Evolutionary conservation across 805 yeast genomes (phyloP).

Genomic region (Sugiyamaella americana): DNA sequence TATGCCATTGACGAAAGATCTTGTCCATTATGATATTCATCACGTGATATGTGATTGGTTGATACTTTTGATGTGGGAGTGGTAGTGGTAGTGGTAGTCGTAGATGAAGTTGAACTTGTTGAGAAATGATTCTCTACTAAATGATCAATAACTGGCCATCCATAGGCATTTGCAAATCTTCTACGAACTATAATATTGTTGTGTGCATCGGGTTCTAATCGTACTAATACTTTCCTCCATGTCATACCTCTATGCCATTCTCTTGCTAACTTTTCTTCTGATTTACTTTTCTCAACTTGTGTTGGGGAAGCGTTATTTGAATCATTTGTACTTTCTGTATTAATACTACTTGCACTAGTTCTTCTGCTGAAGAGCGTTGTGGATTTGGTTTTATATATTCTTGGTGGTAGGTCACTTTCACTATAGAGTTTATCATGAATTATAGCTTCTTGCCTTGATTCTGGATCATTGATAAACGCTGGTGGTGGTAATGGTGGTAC

Average conservation of each 20-base stretch:
- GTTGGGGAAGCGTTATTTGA: slow-evolving; percentile 7
- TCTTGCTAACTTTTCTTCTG: slow-evolving; percentile 80
- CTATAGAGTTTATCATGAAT: slow-evolving; percentile 76
- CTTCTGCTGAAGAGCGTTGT: slow-evolving; percentile 3
- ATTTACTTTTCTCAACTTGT: slow-evolving; percentile 32
- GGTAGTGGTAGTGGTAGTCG: not conserved
- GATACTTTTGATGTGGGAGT: not conserved
- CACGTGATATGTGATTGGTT: not conserved
- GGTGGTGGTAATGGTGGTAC: slow-evolving; percentile 75
- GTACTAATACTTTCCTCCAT: slow-evolving; percentile 90
- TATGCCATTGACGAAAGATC: slow-evolving; percentile 16
- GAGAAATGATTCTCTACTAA: slow-evolving; percentile 60
- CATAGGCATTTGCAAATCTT: slow-evolving; percentile 85
- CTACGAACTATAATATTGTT: slow-evolving; percentile 87
- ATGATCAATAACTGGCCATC: slow-evolving; percentile 91
- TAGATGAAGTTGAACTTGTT: not conserved
- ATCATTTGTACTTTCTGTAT: not conserved
- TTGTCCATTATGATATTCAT: not conserved
- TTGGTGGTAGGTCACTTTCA: slow-evolving; percentile 59
- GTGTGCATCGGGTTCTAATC: slow-evolving; percentile 87
- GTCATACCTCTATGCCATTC: slow-evolving; percentile 77
- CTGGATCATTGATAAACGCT: slow-evolving; percentile 63
- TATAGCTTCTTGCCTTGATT: slow-evolving; percentile 55
- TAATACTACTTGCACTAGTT: slow-evolving; percentile 3
- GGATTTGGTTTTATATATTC: slow-evolving; percentile 29